These are phyloP conservation scores for Shiraia sp. DNA, from an alignment of 2,329 filamentous ascomycete genomes.

Conservation along the genomic window DNA sequence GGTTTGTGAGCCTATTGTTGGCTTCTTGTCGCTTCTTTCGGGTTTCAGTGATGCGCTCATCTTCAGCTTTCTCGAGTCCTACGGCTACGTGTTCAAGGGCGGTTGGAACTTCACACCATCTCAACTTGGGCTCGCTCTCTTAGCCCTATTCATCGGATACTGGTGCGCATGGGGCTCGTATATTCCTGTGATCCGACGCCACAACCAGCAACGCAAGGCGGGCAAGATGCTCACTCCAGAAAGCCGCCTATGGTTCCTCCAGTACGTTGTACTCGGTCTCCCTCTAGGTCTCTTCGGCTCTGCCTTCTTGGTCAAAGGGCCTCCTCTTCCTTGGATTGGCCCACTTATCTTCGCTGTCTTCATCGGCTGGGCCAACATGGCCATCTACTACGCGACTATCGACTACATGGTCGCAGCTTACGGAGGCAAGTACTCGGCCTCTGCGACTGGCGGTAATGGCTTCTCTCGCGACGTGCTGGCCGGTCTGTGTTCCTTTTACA, in stretches of 20 bases:
- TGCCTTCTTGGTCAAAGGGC: constrained; percentile 60
- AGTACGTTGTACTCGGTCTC: constrained; percentile 63
- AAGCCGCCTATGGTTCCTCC: constrained; percentile 65
- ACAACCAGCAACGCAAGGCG: constrained; percentile 51
- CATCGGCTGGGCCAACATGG: constrained; percentile 71
- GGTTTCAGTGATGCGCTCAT: constrained; percentile 76
- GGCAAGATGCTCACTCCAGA: constrained; percentile 61
- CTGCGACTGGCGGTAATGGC: constrained; percentile 76
- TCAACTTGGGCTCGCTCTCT: constrained; percentile 59
- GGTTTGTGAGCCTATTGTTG: constrained; percentile 72
- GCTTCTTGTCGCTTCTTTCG: constrained; percentile 69
- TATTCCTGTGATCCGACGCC: constrained; percentile 52
- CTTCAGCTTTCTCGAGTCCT: constrained; percentile 76
- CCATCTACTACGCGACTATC: constrained; percentile 75
- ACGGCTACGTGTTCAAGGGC: constrained; percentile 66
- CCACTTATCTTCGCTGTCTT: constrained; percentile 50
- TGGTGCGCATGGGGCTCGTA: constrained; percentile 64
- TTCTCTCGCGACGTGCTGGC: constrained; percentile 74
- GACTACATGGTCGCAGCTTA: constrained; percentile 78
- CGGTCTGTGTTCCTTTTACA: constrained; percentile 65
- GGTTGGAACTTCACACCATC: constrained; percentile 63
- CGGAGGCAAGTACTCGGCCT: constrained; percentile 69
- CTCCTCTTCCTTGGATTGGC: constrained; percentile 67
- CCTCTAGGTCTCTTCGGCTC: constrained; percentile 71
- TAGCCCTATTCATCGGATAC: constrained; percentile 68